Conservation (phyloP, 2,329 filamentous ascomycete genomes). For the Colletotrichum acutatum region DNA sequence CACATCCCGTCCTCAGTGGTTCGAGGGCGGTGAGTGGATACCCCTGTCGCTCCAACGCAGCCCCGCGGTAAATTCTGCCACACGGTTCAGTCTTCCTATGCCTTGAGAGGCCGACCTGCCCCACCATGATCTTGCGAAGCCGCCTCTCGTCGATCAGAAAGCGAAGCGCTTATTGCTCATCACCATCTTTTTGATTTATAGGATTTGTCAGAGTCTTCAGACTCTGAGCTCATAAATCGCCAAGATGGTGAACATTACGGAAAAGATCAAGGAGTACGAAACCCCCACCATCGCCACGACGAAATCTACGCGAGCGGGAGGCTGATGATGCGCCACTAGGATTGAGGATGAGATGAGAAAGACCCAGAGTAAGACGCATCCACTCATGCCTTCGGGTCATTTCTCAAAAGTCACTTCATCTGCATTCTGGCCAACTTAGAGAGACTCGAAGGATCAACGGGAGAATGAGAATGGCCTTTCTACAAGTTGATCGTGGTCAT, state of each 20-base stretch:
- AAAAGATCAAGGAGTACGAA: constrained; percentile 98
- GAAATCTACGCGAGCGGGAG: not conserved
- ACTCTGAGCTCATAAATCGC: constrained; percentile 37
- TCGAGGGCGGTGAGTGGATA: constrained; percentile 16
- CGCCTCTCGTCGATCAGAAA: constrained; percentile 14
- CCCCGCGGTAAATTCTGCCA: constrained; percentile 36
- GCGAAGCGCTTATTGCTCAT: not conserved
- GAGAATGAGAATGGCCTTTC: not conserved
- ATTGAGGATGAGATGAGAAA: constrained; percentile 99
- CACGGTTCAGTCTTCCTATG: constrained; percentile 14
- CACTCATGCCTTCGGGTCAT: not conserved
- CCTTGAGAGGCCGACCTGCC: constrained; percentile 23
- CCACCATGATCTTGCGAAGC: constrained; percentile 34
- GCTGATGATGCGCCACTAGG: constrained; percentile 61
- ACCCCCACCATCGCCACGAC: not conserved
- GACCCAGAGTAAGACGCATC: constrained; percentile 84
- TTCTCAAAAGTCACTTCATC: not conserved
- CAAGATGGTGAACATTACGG: constrained; percentile 98
- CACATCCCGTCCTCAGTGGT: not conserved
- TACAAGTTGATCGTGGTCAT: not conserved
- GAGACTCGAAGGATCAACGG: not conserved
- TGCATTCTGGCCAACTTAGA: not conserved
- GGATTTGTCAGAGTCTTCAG: constrained; percentile 6
- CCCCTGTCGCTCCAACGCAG: constrained; percentile 25
- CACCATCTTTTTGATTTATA: constrained; percentile 3